Conservation (phyloP, 768 basidiomycete species). For the Leccinellum rugosiceps region DNA sequence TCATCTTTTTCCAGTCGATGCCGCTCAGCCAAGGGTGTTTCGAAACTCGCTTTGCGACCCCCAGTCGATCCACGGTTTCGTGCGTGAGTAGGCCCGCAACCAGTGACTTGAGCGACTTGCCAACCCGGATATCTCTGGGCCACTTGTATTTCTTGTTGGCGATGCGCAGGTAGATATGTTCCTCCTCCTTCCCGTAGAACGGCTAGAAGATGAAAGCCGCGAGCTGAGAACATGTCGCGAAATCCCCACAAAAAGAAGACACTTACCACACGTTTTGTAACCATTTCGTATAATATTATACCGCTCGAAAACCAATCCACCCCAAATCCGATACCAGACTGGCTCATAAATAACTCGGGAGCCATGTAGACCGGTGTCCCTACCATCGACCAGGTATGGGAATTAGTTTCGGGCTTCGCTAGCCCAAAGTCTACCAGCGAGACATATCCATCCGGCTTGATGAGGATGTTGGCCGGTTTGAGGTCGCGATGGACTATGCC, state of each 20-base stretch:
- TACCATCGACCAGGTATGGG: slow-evolving; percentile 32
- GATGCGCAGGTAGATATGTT: slow-evolving; percentile 27
- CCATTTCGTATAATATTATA: slow-evolving; percentile 51
- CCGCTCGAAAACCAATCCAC: slow-evolving; percentile 60
- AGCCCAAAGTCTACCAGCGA: slow-evolving; percentile 51
- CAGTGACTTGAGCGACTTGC: slow-evolving; percentile 41
- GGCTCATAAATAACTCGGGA: slow-evolving; percentile 40
- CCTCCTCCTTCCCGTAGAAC: slow-evolving; percentile 27
- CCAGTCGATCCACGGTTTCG: slow-evolving; percentile 39
- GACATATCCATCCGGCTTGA: slow-evolving; percentile 56
- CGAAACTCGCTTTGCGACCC: slow-evolving; percentile 33
- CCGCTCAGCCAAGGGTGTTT: slow-evolving; percentile 44
- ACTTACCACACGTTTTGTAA: slow-evolving; percentile 35
- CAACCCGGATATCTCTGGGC: slow-evolving; percentile 36
- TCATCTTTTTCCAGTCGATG: slow-evolving; percentile 48
- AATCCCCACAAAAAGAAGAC: not conserved
- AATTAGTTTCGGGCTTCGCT: slow-evolving; percentile 22
- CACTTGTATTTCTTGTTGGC: slow-evolving; percentile 34
- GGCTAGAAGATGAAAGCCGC: slow-evolving; percentile 10
- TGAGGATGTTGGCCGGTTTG: slow-evolving; percentile 56
- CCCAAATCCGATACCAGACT: slow-evolving; percentile 24
- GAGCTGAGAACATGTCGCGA: not conserved
- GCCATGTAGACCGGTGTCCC: slow-evolving; percentile 50
- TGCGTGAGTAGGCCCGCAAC: slow-evolving; percentile 40
- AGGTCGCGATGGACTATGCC: slow-evolving; percentile 53